phyloP scores from a whole-genome alignment of 2,329 filamentous ascomycete genomes.

The Fusarium irregulare region DNA sequence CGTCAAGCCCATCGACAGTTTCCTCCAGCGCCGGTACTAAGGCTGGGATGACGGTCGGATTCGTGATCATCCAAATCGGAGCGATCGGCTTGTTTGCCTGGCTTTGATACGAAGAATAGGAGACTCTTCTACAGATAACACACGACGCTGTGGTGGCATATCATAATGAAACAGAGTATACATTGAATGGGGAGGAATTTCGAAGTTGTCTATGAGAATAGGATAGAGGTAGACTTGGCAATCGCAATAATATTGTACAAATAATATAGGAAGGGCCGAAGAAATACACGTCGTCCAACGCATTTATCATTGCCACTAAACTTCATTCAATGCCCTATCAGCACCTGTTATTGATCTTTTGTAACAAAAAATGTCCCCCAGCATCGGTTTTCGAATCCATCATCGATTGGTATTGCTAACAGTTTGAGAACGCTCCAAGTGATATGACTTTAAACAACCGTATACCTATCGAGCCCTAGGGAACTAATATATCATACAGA shows the following conservation, averaged over 20 bases:
- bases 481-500: fast-evolving
- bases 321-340: too few species aligned
- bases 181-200: fast-evolving
- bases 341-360: too few species aligned
- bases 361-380: too few species aligned
- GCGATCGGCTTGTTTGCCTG: background rate
- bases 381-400: too few species aligned
- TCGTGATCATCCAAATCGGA: background rate
- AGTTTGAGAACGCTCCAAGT: too few species aligned
- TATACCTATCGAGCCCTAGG: fast-evolving
- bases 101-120: background rate
- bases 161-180: background rate
- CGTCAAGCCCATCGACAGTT: background rate
- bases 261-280: too few species aligned
- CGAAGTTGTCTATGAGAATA: fast-evolving
- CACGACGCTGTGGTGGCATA: background rate
- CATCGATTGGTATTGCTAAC: too few species aligned
- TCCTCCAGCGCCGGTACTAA: background rate
- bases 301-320: fast-evolving
- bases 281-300: too few species aligned
- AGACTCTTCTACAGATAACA: fast-evolving
- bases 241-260: too few species aligned
- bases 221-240: background rate
- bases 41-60: background rate
- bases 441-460: too few species aligned